Percentiles rank a stretch among this genome's conserved stretches.
phyloP scores from a whole-genome alignment of 139 green algal species.

The Volvox reticuliferus region DNA sequence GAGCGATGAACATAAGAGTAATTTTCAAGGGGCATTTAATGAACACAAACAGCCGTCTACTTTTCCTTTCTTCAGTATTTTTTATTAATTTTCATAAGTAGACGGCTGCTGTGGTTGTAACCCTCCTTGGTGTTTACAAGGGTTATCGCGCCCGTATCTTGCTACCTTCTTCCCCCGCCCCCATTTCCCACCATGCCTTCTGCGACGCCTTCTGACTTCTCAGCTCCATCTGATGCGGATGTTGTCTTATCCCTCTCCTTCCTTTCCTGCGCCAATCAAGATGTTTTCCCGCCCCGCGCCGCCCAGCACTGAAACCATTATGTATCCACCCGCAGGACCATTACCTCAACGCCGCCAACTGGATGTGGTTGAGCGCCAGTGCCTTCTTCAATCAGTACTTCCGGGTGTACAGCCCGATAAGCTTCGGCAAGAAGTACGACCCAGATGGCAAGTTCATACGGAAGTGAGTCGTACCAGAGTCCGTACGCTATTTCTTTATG shows the following conservation, averaged over 20 bases:
- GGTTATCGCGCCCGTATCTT: no score
- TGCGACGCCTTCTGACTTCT: no score
- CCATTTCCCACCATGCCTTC: no score
- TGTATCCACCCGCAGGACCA: constrained; percentile 61
- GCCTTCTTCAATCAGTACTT: constrained; percentile 92
- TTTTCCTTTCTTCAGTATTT: no score
- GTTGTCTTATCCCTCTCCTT: not conserved
- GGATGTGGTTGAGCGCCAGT: constrained; percentile 93
- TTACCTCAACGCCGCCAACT: constrained; percentile 91
- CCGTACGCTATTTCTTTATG: not conserved
- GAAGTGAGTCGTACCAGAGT: constrained; percentile 61
- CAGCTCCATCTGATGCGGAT: not conserved
- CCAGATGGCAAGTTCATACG: constrained; percentile 86
- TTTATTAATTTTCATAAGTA: no score
- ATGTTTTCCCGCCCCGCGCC: not conserved
- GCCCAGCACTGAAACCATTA: not conserved
- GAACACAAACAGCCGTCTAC: no score
- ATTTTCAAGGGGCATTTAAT: no score
- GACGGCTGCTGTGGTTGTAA: no score
- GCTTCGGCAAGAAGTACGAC: constrained; percentile 81
- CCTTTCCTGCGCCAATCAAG: not conserved
- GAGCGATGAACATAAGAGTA: no score
- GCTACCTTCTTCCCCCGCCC: no score
- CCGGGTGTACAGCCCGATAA: constrained; percentile 62
- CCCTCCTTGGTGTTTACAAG: no score